Conservation (phyloP, 495 filamentous ascomycete species). For the Penicillium odoratum region DNA sequence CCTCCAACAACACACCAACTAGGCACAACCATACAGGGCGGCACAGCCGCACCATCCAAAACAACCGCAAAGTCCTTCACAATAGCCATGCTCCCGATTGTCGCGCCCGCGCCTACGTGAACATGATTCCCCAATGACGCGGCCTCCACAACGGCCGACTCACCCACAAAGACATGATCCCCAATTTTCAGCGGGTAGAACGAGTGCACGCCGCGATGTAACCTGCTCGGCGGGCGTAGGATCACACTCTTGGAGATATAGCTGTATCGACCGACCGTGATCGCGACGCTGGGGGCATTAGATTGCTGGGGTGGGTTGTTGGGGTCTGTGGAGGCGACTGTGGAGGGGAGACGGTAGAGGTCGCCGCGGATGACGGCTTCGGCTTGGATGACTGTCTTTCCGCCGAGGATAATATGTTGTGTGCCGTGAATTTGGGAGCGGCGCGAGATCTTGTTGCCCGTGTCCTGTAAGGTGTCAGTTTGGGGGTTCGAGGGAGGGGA, state of each 20-base stretch:
- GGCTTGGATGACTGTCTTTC: conserved; percentile 90
- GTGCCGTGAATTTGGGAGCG: conserved; percentile 87
- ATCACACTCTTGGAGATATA: conserved; percentile 73
- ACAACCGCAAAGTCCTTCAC: conserved; percentile 88
- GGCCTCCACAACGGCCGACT: conserved; percentile 70
- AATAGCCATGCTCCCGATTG: conserved; percentile 80
- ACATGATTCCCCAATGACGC: conserved; percentile 80
- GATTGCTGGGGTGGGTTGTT: conserved; percentile 23
- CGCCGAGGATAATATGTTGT: conserved; percentile 95
- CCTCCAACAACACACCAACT: conserved; percentile 85
- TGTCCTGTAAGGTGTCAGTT: conserved; percentile 62
- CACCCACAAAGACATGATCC: conserved; percentile 86
- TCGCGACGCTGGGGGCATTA: conserved; percentile 48
- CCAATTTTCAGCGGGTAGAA: conserved; percentile 88
- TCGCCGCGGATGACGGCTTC: conserved; percentile 93
- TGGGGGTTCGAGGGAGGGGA: not conserved
- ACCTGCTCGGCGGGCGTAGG: conserved; percentile 72
- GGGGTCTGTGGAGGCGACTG: conserved; percentile 27
- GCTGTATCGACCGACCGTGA: conserved; percentile 85
- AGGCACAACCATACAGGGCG: conserved; percentile 86
- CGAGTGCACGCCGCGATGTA: conserved; percentile 56
- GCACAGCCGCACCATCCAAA: conserved; percentile 77
- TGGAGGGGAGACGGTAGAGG: conserved; percentile 57
- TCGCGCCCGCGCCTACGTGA: conserved; percentile 69
- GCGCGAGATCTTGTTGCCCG: conserved; percentile 96